These are phyloP conservation scores for Colletotrichum cuscutae DNA, from an alignment of 2,329 filamentous ascomycete species.

Conservation along the genomic window DNA sequence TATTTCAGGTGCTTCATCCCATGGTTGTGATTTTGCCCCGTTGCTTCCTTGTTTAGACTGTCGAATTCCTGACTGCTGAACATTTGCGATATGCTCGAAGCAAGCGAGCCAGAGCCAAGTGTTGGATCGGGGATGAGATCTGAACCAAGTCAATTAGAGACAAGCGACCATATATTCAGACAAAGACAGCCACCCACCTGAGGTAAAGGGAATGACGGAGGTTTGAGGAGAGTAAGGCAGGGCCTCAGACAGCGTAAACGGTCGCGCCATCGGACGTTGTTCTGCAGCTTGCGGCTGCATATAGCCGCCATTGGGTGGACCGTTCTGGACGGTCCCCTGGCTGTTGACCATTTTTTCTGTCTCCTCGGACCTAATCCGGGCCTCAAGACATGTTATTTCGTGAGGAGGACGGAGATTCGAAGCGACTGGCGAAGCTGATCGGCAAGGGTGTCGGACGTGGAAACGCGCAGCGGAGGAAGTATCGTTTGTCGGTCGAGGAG, in stretches of 20 bases:
- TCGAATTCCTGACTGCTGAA: conserved; percentile 68
- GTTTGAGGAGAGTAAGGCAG: conserved; percentile 86
- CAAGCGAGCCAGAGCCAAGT: conserved; percentile 65
- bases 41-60: conserved; percentile 77
- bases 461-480: background rate
- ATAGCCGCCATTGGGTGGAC: conserved; percentile 31
- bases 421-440: background rate
- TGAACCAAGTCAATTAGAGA: conserved; percentile 42
- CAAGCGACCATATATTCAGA: too few relatives aligned
- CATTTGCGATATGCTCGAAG: conserved; percentile 60
- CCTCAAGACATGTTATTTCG: conserved; percentile 31
- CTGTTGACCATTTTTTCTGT: conserved; percentile 26
- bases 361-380: conserved; percentile 15
- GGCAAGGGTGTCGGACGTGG: conserved; percentile 10
- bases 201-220: conserved; percentile 81
- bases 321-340: conserved; percentile 29
- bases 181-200: conserved; percentile 61
- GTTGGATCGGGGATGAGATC: conserved; percentile 74
- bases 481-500: background rate
- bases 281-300: conserved; percentile 29
- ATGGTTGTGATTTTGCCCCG: conserved; percentile 68
- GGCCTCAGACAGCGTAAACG: conserved; percentile 77
- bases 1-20: conserved; percentile 63
- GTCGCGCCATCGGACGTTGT: conserved; percentile 42
- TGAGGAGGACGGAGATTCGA: background rate